phyloP scores from a whole-genome alignment of 805 yeast genomes.

The Metschnikowia baotianmanensis region DNA sequence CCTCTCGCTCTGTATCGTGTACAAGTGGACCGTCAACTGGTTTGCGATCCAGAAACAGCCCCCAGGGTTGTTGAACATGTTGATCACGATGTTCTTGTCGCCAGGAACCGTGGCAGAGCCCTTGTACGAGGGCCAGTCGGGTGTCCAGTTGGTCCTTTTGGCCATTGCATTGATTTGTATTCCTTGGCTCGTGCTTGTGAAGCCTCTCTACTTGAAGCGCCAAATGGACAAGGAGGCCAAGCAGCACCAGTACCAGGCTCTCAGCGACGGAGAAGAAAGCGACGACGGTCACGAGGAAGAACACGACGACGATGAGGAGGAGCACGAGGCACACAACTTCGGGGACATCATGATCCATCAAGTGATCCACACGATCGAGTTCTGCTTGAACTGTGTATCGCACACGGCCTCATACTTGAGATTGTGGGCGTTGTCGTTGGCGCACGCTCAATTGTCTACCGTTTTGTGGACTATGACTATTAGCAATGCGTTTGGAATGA shows the following conservation, averaged over 20 bases:
- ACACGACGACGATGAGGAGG: slow-evolving; percentile 53
- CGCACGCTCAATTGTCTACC: slow-evolving; percentile 93
- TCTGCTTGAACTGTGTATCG: slow-evolving; percentile 95
- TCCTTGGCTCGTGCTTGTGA: slow-evolving; percentile 84
- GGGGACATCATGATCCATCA: slow-evolving; percentile 97
- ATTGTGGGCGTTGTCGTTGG: slow-evolving; percentile 95
- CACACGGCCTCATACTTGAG: slow-evolving; percentile 97
- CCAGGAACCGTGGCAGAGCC: slow-evolving; percentile 87
- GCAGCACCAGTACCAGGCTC: slow-evolving; percentile 48
- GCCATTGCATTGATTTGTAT: slow-evolving; percentile 82
- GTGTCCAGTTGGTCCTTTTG: slow-evolving; percentile 69
- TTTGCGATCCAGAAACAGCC: slow-evolving; percentile 70
- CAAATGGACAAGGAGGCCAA: slow-evolving; percentile 53
- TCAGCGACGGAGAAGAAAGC: slow-evolving; percentile 26
- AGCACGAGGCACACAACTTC: slow-evolving; percentile 61
- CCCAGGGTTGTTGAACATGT: slow-evolving; percentile 91
- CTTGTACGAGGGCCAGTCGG: slow-evolving; percentile 75
- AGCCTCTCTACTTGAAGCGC: slow-evolving; percentile 72
- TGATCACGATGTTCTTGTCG: slow-evolving; percentile 90
- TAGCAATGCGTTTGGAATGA: slow-evolving; percentile 64
- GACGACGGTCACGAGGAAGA: slow-evolving; percentile 26
- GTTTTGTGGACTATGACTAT: slow-evolving; percentile 97
- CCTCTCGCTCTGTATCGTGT: slow-evolving; percentile 77
- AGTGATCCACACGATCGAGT: slow-evolving; percentile 96
- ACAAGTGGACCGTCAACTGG: slow-evolving; percentile 97